Evolutionary conservation across 192 early-diverging fungal species (phyloP).

Genomic region (Coemansia sp.): DNA sequence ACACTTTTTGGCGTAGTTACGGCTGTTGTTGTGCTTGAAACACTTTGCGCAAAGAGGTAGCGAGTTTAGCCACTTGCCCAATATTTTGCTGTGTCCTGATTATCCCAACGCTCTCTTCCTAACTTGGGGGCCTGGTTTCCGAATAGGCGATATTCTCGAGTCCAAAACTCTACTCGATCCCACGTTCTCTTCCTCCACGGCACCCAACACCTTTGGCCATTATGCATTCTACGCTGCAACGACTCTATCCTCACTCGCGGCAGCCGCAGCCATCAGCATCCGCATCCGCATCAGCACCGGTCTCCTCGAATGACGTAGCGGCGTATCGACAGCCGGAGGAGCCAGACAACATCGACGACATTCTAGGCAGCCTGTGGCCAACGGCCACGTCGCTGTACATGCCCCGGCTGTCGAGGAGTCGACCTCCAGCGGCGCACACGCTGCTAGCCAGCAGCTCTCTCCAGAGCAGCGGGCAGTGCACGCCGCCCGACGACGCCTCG

Average conservation of each 20-base stretch:
- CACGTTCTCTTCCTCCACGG: not conserved
- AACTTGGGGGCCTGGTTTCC: too few species aligned
- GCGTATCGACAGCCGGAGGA: conserved; percentile 14
- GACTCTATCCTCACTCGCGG: conserved; percentile 3
- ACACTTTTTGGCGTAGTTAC: too few species aligned
- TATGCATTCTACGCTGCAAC: conserved; percentile 38
- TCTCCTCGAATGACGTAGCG: not conserved
- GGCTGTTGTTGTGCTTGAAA: too few species aligned
- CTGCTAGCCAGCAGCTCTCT: not conserved
- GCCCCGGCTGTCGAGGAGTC: conserved; percentile 1
- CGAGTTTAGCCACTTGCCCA: too few species aligned
- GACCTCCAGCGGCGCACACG: conserved; percentile 8
- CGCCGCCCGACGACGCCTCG: conserved; percentile 26
- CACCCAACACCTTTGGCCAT: not conserved
- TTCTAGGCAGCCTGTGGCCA: conserved; percentile 45
- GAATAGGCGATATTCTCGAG: too few species aligned
- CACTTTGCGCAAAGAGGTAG: too few species aligned
- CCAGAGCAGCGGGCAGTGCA: conserved; percentile 14
- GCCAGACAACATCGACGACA: conserved; percentile 48
- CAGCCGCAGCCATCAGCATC: conserved; percentile 6
- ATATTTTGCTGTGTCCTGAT: too few species aligned
- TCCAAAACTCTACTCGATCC: too few species aligned
- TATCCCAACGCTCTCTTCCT: too few species aligned
- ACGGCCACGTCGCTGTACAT: conserved; percentile 8
- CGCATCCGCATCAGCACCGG: not conserved